Percentiles rank a stretch among this genome's conserved stretches.
These are phyloP conservation scores for Zalaria sp. DNA, from an alignment of 2,329 filamentous ascomycete species.

Conservation along the genomic window DNA sequence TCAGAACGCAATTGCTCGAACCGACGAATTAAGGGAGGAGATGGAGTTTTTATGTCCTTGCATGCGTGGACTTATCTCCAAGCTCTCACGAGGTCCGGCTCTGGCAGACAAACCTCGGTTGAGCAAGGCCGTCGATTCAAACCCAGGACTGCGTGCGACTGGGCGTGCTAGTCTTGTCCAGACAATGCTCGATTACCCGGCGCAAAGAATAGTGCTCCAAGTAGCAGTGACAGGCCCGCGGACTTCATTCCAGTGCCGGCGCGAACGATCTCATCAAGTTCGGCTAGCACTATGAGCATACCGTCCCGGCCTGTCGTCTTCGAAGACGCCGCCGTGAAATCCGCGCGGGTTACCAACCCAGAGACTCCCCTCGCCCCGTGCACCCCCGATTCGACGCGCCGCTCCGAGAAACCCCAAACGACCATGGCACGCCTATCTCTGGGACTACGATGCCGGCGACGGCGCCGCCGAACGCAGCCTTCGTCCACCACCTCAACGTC, in stretches of 20 bases:
- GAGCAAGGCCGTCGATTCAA: neutral
- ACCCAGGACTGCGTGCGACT: neutral
- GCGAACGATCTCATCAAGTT: neutral
- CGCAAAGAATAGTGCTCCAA: neutral
- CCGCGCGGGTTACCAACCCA: neutral
- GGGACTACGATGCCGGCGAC: neutral
- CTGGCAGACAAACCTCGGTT: neutral
- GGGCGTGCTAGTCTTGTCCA: neutral
- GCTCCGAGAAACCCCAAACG: neutral
- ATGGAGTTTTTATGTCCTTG: constrained; percentile 56
- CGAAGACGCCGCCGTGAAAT: neutral
- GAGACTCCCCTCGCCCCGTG: neutral
- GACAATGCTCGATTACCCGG: neutral
- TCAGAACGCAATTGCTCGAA: constrained; percentile 20
- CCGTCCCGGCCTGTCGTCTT: neutral
- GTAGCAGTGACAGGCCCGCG: neutral
- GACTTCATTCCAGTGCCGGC: neutral
- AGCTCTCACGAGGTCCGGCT: neutral
- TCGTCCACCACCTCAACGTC: neutral
- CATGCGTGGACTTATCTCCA: constrained; percentile 41
- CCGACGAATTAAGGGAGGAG: neutral
- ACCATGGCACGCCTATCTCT: neutral
- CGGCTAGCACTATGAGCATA: neutral
- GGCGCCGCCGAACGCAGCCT: neutral
- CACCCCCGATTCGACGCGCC: neutral